Conservation (phyloP, 2,329 filamentous ascomycete genomes). For the Neodidymelliopsis sp. region DNA sequence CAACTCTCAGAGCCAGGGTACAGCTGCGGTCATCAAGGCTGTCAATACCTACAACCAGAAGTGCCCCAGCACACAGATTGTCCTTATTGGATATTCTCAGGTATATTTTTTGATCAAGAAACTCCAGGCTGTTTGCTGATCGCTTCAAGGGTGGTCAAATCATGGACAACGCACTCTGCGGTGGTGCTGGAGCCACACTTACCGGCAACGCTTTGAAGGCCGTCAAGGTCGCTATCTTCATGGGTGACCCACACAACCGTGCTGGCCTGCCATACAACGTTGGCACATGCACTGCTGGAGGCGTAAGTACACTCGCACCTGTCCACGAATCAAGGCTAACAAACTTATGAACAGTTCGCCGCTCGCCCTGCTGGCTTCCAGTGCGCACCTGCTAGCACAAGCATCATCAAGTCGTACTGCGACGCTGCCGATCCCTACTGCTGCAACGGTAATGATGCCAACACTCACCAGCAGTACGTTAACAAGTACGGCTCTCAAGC, state of each 20-base stretch:
- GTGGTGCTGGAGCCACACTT: slow-evolving; percentile 59
- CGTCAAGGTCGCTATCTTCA: slow-evolving; percentile 70
- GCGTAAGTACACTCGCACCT: slow-evolving; percentile 56
- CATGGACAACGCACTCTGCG: slow-evolving; percentile 68
- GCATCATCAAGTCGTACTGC: slow-evolving; percentile 70
- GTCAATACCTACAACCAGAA: slow-evolving; percentile 65
- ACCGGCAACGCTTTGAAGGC: slow-evolving; percentile 59
- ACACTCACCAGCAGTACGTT: slow-evolving; percentile 69
- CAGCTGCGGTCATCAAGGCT: slow-evolving; percentile 64
- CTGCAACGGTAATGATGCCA: slow-evolving; percentile 68
- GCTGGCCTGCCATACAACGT: slow-evolving; percentile 66
- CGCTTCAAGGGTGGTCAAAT: slow-evolving; percentile 65
- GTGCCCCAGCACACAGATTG: slow-evolving; percentile 65
- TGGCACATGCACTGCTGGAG: slow-evolving; percentile 65
- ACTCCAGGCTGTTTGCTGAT: slow-evolving; percentile 11
- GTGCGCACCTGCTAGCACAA: slow-evolving; percentile 60
- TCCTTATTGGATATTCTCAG: slow-evolving; percentile 70
- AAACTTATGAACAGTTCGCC: slow-evolving; percentile 60
- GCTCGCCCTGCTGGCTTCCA: slow-evolving; percentile 65
- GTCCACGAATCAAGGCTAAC: slow-evolving; percentile 2
- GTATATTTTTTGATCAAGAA: slow-evolving; percentile 38
- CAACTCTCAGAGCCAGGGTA: slow-evolving; percentile 65
- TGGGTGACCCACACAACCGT: slow-evolving; percentile 68
- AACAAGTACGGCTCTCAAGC: slow-evolving; percentile 67
- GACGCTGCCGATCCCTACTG: slow-evolving; percentile 71